A percentile compares a stretch with the other conserved stretches of the same genome.
phyloP scores from a whole-genome alignment of 495 filamentous ascomycete genomes.

The Penicillium herquei region DNA sequence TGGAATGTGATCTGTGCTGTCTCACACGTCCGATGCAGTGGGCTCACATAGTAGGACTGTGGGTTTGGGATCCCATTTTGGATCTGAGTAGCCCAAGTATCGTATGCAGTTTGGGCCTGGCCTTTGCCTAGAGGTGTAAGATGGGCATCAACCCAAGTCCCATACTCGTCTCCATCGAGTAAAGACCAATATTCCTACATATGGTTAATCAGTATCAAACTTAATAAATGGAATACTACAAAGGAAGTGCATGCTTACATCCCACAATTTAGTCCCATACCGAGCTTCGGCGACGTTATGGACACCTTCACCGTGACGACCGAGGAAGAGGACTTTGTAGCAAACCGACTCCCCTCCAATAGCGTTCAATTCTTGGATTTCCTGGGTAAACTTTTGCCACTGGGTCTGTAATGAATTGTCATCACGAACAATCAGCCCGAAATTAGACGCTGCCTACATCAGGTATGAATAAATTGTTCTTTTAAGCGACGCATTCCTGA shows the following conservation, averaged over 20 bases:
- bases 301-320: slow-evolving; percentile 70
- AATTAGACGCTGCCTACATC: slow-evolving; percentile 51
- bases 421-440: slow-evolving; percentile 58
- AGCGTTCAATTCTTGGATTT: slow-evolving; percentile 54
- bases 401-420: slow-evolving; percentile 54
- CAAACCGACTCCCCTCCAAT: slow-evolving; percentile 37
- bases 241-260: slow-evolving; percentile 37
- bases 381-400: slow-evolving; percentile 62
- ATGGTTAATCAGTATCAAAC: neutral
- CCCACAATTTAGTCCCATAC: slow-evolving; percentile 67
- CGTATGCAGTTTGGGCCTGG: slow-evolving; percentile 64
- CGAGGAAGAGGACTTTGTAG: slow-evolving; percentile 70
- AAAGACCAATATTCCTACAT: slow-evolving; percentile 68
- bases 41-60: slow-evolving; percentile 69
- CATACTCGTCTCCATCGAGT: slow-evolving; percentile 64
- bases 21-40: slow-evolving; percentile 66
- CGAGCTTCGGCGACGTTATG: slow-evolving; percentile 65
- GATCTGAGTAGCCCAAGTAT: slow-evolving; percentile 61
- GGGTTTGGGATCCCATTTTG: slow-evolving; percentile 58
- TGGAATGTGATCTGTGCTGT: slow-evolving; percentile 65
- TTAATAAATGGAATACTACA: neutral
- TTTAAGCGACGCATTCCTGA: neutral
- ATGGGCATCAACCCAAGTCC: slow-evolving; percentile 70
- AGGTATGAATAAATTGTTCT: neutral
- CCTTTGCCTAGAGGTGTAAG: slow-evolving; percentile 61